Evolutionary conservation across 1,284 basidiomycete species (phyloP).

Genomic region (Phenoliferia sp.): DNA sequence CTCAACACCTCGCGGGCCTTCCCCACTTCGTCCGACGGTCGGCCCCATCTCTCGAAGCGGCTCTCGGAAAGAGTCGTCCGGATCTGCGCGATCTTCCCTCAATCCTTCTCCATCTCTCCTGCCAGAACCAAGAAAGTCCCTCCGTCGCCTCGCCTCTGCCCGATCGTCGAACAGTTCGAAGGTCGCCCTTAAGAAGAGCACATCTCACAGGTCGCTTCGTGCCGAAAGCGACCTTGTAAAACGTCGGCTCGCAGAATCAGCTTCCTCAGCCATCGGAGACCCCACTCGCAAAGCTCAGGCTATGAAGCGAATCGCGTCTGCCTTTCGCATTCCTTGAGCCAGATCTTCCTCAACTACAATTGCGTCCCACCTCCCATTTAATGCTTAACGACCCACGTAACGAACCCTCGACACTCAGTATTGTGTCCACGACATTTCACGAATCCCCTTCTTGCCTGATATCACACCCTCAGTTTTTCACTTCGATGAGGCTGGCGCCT

Average conservation of each 20-base stretch:
- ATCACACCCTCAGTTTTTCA: too few species aligned
- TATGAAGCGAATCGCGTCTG: too few species aligned
- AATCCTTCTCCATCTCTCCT: conserved; percentile 6
- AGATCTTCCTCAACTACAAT: too few species aligned
- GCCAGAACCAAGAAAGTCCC: conserved; percentile 14
- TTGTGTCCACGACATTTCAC: too few species aligned
- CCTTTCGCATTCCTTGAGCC: too few species aligned
- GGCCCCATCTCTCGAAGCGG: not conserved
- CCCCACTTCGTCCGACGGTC: not conserved
- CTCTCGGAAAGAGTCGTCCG: conserved; percentile 16
- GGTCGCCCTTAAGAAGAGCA: not conserved
- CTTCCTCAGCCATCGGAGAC: too few species aligned
- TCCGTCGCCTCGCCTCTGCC: conserved; percentile 17
- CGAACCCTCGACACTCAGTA: too few species aligned
- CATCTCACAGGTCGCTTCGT: conserved; percentile 10
- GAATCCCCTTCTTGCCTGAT: too few species aligned
- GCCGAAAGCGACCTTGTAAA: not conserved
- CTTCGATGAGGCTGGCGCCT: too few species aligned
- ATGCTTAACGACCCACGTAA: too few species aligned
- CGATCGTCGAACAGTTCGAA: conserved; percentile 10
- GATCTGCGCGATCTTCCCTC: conserved; percentile 11
- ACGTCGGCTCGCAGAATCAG: not conserved
- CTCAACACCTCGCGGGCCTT: conserved; percentile 5
- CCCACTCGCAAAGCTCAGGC: too few species aligned
- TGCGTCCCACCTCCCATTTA: too few species aligned